Evolutionary conservation across 192 early-diverging fungal species (phyloP).

Genomic region (Coemansia sp.): DNA sequence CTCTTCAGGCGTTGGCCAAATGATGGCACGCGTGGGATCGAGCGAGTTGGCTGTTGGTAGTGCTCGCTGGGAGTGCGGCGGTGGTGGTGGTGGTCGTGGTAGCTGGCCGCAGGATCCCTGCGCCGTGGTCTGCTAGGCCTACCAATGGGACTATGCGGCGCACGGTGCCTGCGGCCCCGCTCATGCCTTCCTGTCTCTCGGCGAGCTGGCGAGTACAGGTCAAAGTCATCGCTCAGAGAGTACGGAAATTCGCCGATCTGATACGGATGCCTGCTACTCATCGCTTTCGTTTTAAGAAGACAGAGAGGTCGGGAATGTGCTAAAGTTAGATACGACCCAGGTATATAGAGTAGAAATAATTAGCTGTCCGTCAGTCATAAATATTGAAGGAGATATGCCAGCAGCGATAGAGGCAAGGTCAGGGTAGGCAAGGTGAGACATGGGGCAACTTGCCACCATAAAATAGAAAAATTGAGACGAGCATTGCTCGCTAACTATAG

Average conservation of each 20-base stretch:
- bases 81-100: conserved; percentile 31
- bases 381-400: background rate
- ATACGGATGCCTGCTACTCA: conserved; percentile 10
- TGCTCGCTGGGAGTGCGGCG: conserved; percentile 26
- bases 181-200: conserved; percentile 4
- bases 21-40: conserved; percentile 33
- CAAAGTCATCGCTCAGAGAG: conserved; percentile 20
- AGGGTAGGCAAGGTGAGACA: background rate
- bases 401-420: background rate
- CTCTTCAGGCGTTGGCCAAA: conserved; percentile 20
- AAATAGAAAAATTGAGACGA: background rate
- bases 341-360: background rate
- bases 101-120: conserved; percentile 23
- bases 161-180: conserved; percentile 16
- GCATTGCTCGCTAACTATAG: background rate
- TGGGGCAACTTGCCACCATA: background rate
- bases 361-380: background rate
- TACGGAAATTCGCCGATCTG: conserved; percentile 15
- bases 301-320: background rate
- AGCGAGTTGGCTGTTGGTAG: conserved; percentile 13
- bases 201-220: conserved; percentile 7
- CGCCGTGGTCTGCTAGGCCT: conserved; percentile 19
- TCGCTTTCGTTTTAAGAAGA: background rate
- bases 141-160: conserved; percentile 22
- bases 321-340: background rate